Base-by-base conservation (phyloP, 345 rosid genomes). In the Citrus inodora region DNA sequence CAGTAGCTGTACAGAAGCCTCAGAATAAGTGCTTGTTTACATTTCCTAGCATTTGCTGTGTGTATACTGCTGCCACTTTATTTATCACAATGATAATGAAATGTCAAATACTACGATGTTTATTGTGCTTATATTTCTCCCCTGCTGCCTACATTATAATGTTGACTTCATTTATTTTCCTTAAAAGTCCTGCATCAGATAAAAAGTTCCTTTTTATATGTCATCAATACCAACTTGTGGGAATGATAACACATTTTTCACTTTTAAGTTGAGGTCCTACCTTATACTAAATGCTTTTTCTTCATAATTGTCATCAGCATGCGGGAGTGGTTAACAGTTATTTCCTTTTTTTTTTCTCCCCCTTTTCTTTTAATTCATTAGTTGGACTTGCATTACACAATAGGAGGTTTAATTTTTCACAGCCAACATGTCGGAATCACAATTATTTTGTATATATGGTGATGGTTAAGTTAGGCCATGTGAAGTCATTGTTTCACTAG, bases 1-100 rank as follows among this genome's bases (percentile, higher is more conserved):
- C 79, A 32, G 65, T 40, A 40, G 19, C 79, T 60, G 76, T 71
- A 5, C 40, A 81, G 62, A 61, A 33, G 32, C 81, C 70, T 37
- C 66, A 11, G 21, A 32, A 24, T 27, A 55, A 72, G 60, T 65
- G 30, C 24, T 55, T 32, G 68, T 19, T 28, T 27, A 9, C 42
- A 24, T 17, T 4, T 68, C 4, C 9, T 6, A 7, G 30, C 11
- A 8, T 46, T 63, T 63, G 5, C 38, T 10, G 28, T 37, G 5
- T 35, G 53, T 32, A 14, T 9, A 55, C 7, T 61, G 35, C 33
- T n/a, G 77, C 25, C n/a, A 7, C 59, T 51, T 8, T 9, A 51
- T 4, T 53, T 42, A 14, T 37, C 48, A 19, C 1, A 21, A 9
- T 19, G 40, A 28, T 21, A 10, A 9, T 53, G 9, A 9, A 28